Percentiles rank a stretch among this genome's conserved stretches.
Conservation (phyloP, 176 grass and related monocot species). For the Rhynchospora tenuis region DNA sequence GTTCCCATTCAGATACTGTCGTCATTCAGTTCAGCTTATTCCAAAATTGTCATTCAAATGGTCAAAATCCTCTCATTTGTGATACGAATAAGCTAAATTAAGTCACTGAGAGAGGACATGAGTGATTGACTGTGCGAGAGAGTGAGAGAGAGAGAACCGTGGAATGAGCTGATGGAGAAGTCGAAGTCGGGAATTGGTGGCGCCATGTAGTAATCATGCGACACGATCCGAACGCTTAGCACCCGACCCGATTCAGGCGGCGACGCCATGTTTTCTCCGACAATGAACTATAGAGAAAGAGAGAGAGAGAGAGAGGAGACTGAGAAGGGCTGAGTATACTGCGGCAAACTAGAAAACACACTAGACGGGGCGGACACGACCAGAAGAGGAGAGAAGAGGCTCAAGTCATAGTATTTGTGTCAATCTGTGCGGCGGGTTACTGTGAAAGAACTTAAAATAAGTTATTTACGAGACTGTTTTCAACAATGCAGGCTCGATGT, state of each 20-base stretch:
- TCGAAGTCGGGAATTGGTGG: constrained; percentile 60
- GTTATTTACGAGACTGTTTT: neutral
- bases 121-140: neutral
- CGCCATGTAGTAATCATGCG: constrained; percentile 94
- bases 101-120: neutral
- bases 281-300: constrained; percentile 9
- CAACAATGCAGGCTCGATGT: neutral
- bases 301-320: neutral
- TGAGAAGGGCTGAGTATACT: neutral
- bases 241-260: constrained; percentile 33
- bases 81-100: neutral
- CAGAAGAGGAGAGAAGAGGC: neutral
- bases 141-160: constrained; percentile 30
- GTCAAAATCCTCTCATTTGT: neutral
- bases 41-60: neutral
- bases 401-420: neutral
- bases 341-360: neutral
- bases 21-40: neutral
- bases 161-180: constrained; percentile 65
- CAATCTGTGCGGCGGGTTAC: neutral
- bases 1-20: neutral
- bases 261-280: constrained; percentile 30
- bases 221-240: constrained; percentile 79
- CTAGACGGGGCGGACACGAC: neutral
- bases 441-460: neutral